Evolutionary conservation across 352 stramenopile species (phyloP).

Genomic region (Phytophthora tentaculata): DNA sequence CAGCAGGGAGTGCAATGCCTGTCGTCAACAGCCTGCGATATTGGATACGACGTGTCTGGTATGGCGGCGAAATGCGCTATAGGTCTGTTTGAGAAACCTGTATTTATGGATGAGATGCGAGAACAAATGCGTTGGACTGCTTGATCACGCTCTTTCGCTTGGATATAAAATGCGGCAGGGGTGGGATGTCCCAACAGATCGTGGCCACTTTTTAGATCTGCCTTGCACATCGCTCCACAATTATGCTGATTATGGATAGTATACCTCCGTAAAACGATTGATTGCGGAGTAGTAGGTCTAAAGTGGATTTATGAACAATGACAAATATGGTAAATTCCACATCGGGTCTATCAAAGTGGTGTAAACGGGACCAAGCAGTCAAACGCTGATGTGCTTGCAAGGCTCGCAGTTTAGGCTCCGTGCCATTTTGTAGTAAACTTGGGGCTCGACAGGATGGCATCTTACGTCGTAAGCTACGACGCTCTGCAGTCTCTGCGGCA

Average conservation of each 20-base stretch:
- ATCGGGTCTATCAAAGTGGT: background rate
- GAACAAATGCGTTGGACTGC: slow-evolving; percentile 8
- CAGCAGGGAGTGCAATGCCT: background rate
- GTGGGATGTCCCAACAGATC: slow-evolving; percentile 30
- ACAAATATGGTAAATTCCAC: background rate
- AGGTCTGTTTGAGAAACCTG: background rate
- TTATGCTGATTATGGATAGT: background rate
- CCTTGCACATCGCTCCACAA: slow-evolving; percentile 11
- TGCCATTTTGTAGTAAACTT: slow-evolving; percentile 9
- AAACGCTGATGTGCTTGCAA: slow-evolving; percentile 6
- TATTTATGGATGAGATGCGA: background rate
- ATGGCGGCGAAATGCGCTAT: background rate
- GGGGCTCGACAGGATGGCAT: background rate
- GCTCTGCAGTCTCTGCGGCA: no score
- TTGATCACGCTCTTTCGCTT: slow-evolving; percentile 2
- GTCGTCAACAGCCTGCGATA: slow-evolving; percentile 6
- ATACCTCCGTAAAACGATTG: background rate
- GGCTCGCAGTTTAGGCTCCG: background rate
- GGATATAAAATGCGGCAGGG: slow-evolving; percentile 20
- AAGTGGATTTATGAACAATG: background rate
- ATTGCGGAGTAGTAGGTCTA: no score
- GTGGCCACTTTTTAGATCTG: slow-evolving; percentile 38
- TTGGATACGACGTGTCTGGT: slow-evolving; percentile 1
- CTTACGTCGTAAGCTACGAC: no score
- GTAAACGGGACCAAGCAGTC: slow-evolving; percentile 23